Percentiles rank a stretch among this genome's conserved stretches.
phyloP scores from a whole-genome alignment of 1,284 basidiomycete species.

The Rhodofomes roseus region DNA sequence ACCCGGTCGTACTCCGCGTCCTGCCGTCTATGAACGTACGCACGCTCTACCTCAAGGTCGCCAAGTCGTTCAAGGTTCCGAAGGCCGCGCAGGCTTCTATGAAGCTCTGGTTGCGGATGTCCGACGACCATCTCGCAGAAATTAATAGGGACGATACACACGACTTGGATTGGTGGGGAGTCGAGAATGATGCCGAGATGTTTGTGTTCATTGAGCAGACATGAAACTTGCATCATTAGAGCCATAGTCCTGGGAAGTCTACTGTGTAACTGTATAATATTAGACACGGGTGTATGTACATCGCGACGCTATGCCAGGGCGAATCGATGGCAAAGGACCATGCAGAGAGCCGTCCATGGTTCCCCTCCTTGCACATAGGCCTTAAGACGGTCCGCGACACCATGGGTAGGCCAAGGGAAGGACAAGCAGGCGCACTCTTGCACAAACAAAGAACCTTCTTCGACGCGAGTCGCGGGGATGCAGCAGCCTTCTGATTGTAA shows the following conservation, averaged over 20 bases:
- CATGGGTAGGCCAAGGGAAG: not conserved
- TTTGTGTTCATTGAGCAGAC: constrained; percentile 7
- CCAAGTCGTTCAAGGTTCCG: constrained; percentile 30
- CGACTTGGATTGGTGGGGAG: constrained; percentile 66
- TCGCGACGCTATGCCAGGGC: not conserved
- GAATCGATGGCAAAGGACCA: not conserved
- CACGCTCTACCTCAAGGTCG: constrained; percentile 39
- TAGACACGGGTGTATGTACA: not conserved
- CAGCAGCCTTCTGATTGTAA: not conserved
- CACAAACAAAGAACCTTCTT: not conserved
- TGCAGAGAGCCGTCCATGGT: not conserved
- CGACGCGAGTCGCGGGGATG: not conserved
- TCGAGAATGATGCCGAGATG: constrained; percentile 57
- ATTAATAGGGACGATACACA: constrained; percentile 44
- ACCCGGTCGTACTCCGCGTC: constrained; percentile 41
- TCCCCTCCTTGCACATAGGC: no score
- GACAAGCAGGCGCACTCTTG: not conserved
- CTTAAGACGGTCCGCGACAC: no score
- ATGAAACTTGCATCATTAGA: not conserved
- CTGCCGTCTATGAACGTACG: constrained; percentile 65
- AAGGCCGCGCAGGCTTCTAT: constrained; percentile 29
- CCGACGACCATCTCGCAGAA: constrained; percentile 40
- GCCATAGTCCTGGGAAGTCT: no score
- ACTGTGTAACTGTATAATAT: not conserved
- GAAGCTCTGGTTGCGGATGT: constrained; percentile 53